Evolutionary conservation across 805 yeast genomes (phyloP), one percentile per base, ranked within the genome.

Genomic region (Wickerhamomyces kurtzmanii): DNA sequence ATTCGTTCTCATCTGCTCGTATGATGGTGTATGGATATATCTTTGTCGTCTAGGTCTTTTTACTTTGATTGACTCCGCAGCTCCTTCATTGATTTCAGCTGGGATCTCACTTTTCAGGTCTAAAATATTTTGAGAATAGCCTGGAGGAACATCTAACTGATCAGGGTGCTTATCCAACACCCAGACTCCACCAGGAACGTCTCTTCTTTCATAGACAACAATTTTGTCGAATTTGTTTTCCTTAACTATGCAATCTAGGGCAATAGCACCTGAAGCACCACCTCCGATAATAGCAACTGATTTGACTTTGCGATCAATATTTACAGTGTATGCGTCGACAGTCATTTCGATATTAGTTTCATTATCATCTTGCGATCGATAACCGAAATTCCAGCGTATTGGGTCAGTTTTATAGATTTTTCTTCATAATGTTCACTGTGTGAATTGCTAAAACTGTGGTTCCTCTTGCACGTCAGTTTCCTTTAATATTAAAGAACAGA

Each of bases 201-300:
- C 40, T 27, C 68, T 45, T 28, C 69, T 43, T 34, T 65, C 72
- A 37, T 54, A 64, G 2, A 65, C 37, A 1, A 51, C 51, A 23
- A 66, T 52, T 13, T 45, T 42, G 5, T 42, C 49, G 31, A 61
- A 53, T 2, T 30, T 31, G 3, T 39, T 32, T 31, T 64, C 68
- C 28, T 53, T 42, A 4, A 61, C 37, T 9, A 65, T 37, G 0
- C 57, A 24, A 25, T 65, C 69, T 7, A 64, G 43, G 0, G 57
- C 44, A 25, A 65, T 53, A 14, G 65, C 58, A 5, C 71, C 72
- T 4, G 65, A 56, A 5, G 72, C 69, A 10, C 72, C 72, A n/a
- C 66, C 71, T 5, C 72, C 71, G 18, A 65, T 61, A 17, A 66
- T 51, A 12, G 68, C 71, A 7, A 65, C 40, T 5, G 50, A 40